A percentile compares a stretch with the other conserved stretches of the same genome.
Conservation (phyloP, 805 yeast genomes). For the Candida oleophila region DNA sequence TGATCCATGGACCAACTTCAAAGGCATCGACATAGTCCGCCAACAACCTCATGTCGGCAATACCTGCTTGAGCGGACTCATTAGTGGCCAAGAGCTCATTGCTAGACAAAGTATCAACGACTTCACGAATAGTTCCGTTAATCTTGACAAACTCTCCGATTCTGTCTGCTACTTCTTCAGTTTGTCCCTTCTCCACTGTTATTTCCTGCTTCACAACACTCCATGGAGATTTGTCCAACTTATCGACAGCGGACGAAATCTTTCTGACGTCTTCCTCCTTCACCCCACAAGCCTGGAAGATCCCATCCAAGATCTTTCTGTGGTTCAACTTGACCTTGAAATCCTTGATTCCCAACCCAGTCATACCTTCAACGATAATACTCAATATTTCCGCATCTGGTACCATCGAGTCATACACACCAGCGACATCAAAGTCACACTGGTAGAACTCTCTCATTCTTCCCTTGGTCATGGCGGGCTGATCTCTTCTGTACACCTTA, state of each 20-base stretch:
- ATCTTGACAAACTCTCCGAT: conserved; percentile 90
- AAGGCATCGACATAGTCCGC: conserved; percentile 82
- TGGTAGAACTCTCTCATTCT: conserved; percentile 99
- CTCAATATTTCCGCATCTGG: conserved; percentile 92
- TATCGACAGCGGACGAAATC: conserved; percentile 93
- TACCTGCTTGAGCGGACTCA: conserved; percentile 75
- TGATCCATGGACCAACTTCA: conserved; percentile 61
- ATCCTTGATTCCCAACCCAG: conserved; percentile 78
- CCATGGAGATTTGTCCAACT: conserved; percentile 95
- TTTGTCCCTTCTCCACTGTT: conserved; percentile 85
- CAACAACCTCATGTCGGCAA: conserved; percentile 73
- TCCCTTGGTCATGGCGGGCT: conserved; percentile 99
- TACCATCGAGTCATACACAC: conserved; percentile 88
- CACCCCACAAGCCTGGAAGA: conserved; percentile 93
- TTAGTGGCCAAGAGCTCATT: conserved; percentile 62
- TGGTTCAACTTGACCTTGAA: conserved; percentile 93
- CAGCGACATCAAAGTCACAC: conserved; percentile 98
- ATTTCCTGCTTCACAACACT: conserved; percentile 89
- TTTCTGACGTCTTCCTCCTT: conserved; percentile 90
- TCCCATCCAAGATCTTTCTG: conserved; percentile 94
- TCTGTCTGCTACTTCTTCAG: conserved; percentile 87
- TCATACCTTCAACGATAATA: conserved; percentile 80
- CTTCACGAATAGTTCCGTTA: conserved; percentile 71
- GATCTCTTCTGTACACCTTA: conserved; percentile 97
- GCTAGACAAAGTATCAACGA: conserved; percentile 51